These are phyloP conservation scores for Aurinia saxatilis DNA, from an alignment of 345 rosid species.

Conservation along the genomic window DNA sequence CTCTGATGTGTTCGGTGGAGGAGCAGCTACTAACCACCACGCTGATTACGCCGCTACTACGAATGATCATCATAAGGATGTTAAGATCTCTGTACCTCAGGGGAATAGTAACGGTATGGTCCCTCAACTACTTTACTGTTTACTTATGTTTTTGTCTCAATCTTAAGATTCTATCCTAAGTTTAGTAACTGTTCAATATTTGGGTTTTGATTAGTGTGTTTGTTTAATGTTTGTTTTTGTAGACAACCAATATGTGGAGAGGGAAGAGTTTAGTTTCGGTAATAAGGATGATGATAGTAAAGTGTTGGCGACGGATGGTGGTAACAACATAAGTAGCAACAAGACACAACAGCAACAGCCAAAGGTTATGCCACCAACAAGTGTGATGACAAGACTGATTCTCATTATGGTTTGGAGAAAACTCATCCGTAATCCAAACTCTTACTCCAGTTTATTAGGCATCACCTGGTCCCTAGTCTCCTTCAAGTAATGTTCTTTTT, in stretches of 20 bases:
- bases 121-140: not conserved
- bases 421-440: constrained; percentile 95
- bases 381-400: constrained; percentile 97
- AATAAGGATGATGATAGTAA: constrained; percentile 42
- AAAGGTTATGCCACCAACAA: constrained; percentile 87
- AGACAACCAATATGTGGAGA: constrained; percentile 51
- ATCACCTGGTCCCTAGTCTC: constrained; percentile 88
- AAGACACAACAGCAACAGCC: constrained; percentile 20
- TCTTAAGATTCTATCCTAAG: no score
- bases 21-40: constrained; percentile 19
- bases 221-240: no score
- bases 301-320: constrained; percentile 44
- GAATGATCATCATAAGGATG: constrained; percentile 58
- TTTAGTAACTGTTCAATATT: not conserved
- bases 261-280: constrained; percentile 76
- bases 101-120: constrained; percentile 56
- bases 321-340: constrained; percentile 32
- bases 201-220: not conserved
- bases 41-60: constrained; percentile 15
- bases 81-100: constrained; percentile 67
- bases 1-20: constrained; percentile 79
- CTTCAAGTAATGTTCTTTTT: constrained; percentile 50
- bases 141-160: no score
- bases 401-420: constrained; percentile 99
- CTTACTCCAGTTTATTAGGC: constrained; percentile 93